These are phyloP conservation scores for Schoenoplectus triqueter DNA, from an alignment of 202 grass and related monocot genomes.

Conservation along the genomic window DNA sequence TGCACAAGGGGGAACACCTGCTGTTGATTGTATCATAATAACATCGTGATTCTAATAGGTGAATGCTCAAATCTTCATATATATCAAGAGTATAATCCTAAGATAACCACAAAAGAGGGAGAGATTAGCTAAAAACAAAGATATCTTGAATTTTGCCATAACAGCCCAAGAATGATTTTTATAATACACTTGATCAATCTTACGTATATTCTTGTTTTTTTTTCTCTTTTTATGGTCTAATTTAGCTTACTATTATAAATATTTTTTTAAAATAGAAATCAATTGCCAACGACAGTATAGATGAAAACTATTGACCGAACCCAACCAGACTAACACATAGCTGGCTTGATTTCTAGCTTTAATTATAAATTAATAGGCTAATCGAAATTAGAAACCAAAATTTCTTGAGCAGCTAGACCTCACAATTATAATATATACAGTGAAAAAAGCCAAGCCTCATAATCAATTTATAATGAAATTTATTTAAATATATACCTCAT, in stretches of 20 bases:
- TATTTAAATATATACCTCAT: too few relatives aligned
- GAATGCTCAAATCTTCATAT: constrained; percentile 61
- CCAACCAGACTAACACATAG: not conserved
- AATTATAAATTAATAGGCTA: not conserved
- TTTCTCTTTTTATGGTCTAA: not conserved
- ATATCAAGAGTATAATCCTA: constrained; percentile 71
- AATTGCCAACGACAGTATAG: not conserved
- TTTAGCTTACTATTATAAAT: not conserved
- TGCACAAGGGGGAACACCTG: constrained; percentile 26
- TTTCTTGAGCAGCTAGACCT: not conserved
- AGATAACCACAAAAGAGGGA: constrained; percentile 38
- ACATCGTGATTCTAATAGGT: constrained; percentile 58
- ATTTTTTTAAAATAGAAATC: not conserved
- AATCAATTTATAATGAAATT: too few relatives aligned
- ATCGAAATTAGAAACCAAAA: not conserved
- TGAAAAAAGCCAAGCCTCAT: too few relatives aligned
- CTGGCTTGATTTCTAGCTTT: not conserved
- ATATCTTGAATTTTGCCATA: not conserved
- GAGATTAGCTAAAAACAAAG: not conserved
- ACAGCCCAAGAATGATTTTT: constrained; percentile 1
- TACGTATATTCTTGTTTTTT: not conserved
- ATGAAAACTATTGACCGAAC: not conserved
- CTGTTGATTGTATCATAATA: constrained; percentile 64
- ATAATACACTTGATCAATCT: not conserved
- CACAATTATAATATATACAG: too few relatives aligned